Evolutionary conservation across 23 red algal genomes (phyloP).

Genomic region (Gracilaria gracilis): DNA sequence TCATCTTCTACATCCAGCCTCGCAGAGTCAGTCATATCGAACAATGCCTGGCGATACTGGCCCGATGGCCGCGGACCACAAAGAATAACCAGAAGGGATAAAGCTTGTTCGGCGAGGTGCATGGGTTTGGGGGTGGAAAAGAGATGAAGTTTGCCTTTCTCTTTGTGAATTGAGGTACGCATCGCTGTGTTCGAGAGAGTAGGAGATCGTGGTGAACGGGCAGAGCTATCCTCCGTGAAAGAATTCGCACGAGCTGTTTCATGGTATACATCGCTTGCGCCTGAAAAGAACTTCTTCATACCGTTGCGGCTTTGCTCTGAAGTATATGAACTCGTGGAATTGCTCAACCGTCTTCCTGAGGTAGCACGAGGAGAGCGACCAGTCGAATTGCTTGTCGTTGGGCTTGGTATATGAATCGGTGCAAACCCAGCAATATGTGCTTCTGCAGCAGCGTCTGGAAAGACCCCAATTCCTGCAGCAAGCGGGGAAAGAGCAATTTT

Average conservation of each 20-base stretch:
- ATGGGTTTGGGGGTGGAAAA: neutral
- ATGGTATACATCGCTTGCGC: neutral
- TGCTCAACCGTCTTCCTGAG: slow-evolving; percentile 14
- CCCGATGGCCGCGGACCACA: slow-evolving; percentile 38
- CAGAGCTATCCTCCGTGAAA: neutral
- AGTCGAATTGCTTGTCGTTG: neutral
- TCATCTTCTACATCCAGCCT: neutral
- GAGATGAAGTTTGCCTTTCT: neutral
- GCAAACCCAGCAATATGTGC: neutral
- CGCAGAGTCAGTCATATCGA: slow-evolving; percentile 29
- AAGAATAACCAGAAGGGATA: slow-evolving; percentile 44
- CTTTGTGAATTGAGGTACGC: neutral
- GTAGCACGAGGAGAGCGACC: neutral
- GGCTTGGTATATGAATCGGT: neutral
- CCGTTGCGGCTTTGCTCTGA: slow-evolving; percentile 1
- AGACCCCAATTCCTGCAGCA: neutral
- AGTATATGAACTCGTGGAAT: neutral
- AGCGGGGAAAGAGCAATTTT: slow-evolving; percentile 11
- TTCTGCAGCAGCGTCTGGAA: slow-evolving; percentile 13
- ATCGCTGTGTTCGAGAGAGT: neutral
- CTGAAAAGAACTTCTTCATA: neutral
- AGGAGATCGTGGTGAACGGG: slow-evolving; percentile 13
- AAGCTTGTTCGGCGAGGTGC: slow-evolving; percentile 42
- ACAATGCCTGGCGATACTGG: slow-evolving; percentile 42
- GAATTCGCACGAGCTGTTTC: neutral